A percentile compares a stretch with the other conserved stretches of the same genome.
phyloP scores from a whole-genome alignment of 1,284 basidiomycete species.

The Neonothopanus nambi region DNA sequence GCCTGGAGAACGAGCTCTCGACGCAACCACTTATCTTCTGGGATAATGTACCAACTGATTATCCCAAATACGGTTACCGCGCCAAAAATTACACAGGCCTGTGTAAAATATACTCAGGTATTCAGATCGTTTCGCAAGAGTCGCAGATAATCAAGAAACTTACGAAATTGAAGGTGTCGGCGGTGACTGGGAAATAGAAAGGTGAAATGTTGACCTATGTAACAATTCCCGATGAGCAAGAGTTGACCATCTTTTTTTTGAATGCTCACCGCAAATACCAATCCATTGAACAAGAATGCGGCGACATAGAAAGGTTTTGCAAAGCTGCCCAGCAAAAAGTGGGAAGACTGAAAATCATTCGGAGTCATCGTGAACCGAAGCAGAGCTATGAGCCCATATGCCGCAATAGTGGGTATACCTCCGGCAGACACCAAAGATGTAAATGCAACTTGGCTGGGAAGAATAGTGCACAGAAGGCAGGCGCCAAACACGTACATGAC shows the following conservation, averaged over 20 bases:
- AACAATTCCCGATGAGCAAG: slow-evolving; percentile 13
- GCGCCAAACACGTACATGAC: slow-evolving; percentile 80
- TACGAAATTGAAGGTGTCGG: slow-evolving; percentile 79
- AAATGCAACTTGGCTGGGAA: slow-evolving; percentile 86
- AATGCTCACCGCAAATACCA: slow-evolving; percentile 67
- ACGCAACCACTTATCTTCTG: slow-evolving; percentile 75
- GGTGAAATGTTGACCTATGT: slow-evolving; percentile 74
- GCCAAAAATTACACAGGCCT: slow-evolving; percentile 79
- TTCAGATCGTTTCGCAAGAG: slow-evolving; percentile 17
- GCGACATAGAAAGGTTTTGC: slow-evolving; percentile 68
- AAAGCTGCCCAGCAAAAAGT: slow-evolving; percentile 68
- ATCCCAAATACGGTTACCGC: slow-evolving; percentile 76
- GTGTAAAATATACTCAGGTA: slow-evolving; percentile 9
- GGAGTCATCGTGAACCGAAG: slow-evolving; percentile 75
- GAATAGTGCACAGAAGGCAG: slow-evolving; percentile 73
- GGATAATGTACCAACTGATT: slow-evolving; percentile 74
- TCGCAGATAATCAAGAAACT: slow-evolving; percentile 30
- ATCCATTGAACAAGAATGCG: slow-evolving; percentile 67
- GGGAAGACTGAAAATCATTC: slow-evolving; percentile 68
- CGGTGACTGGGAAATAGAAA: slow-evolving; percentile 77
- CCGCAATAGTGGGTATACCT: slow-evolving; percentile 78
- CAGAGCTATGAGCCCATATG: slow-evolving; percentile 77
- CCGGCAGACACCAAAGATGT: slow-evolving; percentile 83
- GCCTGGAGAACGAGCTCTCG: slow-evolving; percentile 57
- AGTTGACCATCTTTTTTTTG: not conserved